Conservation (phyloP, 352 stramenopile species). For the Halophytophthora polymorphica region DNA sequence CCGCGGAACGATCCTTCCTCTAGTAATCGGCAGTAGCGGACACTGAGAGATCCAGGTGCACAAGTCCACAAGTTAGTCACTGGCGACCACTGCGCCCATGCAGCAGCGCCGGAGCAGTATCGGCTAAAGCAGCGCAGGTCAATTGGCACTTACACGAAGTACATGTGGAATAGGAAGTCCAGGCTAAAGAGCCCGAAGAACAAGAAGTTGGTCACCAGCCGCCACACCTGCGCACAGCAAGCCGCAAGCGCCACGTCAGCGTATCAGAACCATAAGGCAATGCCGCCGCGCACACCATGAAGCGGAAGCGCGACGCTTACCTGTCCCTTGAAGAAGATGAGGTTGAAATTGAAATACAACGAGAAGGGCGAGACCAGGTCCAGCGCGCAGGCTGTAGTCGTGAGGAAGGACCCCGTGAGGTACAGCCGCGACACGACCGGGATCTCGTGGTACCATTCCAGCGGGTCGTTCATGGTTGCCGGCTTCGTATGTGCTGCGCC, state of each 20-base stretch:
- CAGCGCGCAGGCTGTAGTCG: slow-evolving; percentile 94
- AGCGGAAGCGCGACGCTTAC: too few species aligned
- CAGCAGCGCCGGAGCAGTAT: background rate
- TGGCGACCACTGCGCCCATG: background rate
- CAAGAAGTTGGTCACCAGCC: slow-evolving; percentile 97
- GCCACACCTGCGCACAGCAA: slow-evolving; percentile 79
- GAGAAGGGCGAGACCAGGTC: slow-evolving; percentile 97
- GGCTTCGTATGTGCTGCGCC: background rate
- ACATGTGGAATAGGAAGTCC: slow-evolving; percentile 99
- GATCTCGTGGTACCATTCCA: slow-evolving; percentile 98
- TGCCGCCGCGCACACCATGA: too few species aligned
- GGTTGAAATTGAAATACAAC: slow-evolving; percentile 93
- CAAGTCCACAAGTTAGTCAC: slow-evolving; percentile 1
- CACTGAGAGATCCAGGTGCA: slow-evolving; percentile 30
- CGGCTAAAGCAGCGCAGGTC: slow-evolving; percentile 32
- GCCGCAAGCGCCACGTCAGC: background rate
- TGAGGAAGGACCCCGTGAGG: slow-evolving; percentile 97
- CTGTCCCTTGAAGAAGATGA: slow-evolving; percentile 98
- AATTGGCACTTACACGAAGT: slow-evolving; percentile 95
- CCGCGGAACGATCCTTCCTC: slow-evolving; percentile 98
- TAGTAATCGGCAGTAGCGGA: slow-evolving; percentile 95
- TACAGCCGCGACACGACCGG: slow-evolving; percentile 97
- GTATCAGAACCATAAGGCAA: background rate
- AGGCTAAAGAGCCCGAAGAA: slow-evolving; percentile 99
- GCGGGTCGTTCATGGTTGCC: slow-evolving; percentile 76